Conservation (phyloP, 306 rosid species). For the Prunus mongolica region DNA sequence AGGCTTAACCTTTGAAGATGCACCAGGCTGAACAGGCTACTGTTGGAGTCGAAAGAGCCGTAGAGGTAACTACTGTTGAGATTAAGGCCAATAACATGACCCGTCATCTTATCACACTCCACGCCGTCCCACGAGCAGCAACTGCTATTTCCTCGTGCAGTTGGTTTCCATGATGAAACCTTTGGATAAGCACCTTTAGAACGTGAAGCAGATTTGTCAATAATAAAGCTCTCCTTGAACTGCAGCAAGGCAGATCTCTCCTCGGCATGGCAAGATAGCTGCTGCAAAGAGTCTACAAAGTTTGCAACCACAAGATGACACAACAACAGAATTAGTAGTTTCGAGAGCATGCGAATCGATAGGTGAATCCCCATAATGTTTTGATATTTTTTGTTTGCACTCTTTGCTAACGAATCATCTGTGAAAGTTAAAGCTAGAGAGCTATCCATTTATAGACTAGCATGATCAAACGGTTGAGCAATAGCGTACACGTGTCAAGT, state of each 20-base stretch:
- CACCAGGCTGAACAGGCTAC: too few species aligned
- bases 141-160: too few species aligned
- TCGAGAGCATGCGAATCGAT: not conserved
- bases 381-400: not conserved
- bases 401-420: not conserved
- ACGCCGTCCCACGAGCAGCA: too few species aligned
- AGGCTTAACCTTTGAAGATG: too few species aligned
- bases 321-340: not conserved
- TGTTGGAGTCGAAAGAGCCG: too few species aligned
- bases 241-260: slow-evolving; percentile 9
- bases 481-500: too few species aligned
- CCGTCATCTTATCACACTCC: too few species aligned
- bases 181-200: too few species aligned
- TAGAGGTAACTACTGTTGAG: too few species aligned
- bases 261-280: slow-evolving; percentile 3
- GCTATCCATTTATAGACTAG: not conserved
- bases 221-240: not conserved
- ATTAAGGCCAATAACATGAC: too few species aligned
- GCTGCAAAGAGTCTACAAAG: not conserved
- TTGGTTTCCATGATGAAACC: too few species aligned
- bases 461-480: too few species aligned
- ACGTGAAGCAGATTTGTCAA: not conserved
- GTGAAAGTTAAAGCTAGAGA: not conserved
- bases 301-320: not conserved
- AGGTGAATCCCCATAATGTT: not conserved